Conservation (phyloP, 2,329 filamentous ascomycete species). For the Teratosphaeria pseudoeucalypti region DNA sequence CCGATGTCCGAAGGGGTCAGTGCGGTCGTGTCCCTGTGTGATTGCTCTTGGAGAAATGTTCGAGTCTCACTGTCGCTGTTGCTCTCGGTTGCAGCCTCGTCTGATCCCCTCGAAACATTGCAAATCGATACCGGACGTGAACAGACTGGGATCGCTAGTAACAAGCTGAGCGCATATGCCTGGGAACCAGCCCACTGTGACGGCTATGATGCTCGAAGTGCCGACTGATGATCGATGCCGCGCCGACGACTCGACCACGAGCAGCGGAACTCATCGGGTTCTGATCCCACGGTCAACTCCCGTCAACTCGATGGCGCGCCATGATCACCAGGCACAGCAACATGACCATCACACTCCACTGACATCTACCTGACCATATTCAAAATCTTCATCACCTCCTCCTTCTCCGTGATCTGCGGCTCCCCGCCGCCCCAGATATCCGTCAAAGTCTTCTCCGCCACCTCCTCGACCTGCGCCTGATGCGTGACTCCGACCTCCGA, state of each 20-base stretch:
- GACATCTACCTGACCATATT: slow-evolving; percentile 19
- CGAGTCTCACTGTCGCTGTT: background rate
- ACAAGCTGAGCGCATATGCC: background rate
- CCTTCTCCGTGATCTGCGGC: slow-evolving; percentile 40
- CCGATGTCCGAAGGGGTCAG: too few species aligned
- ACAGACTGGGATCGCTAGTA: too few species aligned
- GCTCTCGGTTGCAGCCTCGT: too few species aligned
- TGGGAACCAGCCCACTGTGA: slow-evolving; percentile 2
- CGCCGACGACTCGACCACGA: background rate
- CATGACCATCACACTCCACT: background rate
- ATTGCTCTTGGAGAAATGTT: background rate
- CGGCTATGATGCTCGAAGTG: background rate
- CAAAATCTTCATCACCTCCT: slow-evolving; percentile 44
- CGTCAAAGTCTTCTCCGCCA: slow-evolving; percentile 42
- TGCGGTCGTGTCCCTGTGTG: background rate
- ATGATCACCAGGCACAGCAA: background rate
- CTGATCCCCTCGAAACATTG: too few species aligned
- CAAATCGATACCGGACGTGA: too few species aligned
- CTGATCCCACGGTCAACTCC: background rate
- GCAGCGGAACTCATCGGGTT: background rate
- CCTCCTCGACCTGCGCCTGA: slow-evolving; percentile 16
- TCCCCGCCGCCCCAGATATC: slow-evolving; percentile 43
- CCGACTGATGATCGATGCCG: background rate
- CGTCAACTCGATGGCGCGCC: background rate
- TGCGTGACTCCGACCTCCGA: slow-evolving; percentile 43